A percentile compares a stretch with the other conserved stretches of the same genome.
phyloP scores from a whole-genome alignment of 164 flowering plant species.

The Litsea cubeba region DNA sequence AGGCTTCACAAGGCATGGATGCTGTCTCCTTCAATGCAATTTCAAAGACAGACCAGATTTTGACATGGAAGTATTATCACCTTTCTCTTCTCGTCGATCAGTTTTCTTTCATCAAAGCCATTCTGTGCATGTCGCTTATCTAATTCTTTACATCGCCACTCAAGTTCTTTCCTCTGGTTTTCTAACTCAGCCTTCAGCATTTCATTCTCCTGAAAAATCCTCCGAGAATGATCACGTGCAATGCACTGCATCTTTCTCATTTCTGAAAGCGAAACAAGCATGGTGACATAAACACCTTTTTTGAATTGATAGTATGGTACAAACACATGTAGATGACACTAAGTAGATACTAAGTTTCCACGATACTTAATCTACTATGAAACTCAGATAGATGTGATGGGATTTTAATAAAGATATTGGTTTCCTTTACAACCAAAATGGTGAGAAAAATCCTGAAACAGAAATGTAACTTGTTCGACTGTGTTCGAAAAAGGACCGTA shows the following conservation, averaged over 20 bases:
- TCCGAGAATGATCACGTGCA: slow-evolving; percentile 32
- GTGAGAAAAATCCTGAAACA: too few relatives aligned
- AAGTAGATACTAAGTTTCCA: too few relatives aligned
- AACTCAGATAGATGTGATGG: too few relatives aligned
- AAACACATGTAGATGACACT: too few relatives aligned
- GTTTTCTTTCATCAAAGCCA: slow-evolving; percentile 55
- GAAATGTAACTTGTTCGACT: too few relatives aligned
- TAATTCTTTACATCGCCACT: slow-evolving; percentile 27
- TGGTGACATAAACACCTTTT: too few relatives aligned
- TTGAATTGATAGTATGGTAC: too few relatives aligned
- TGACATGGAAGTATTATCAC: slow-evolving; percentile 22
- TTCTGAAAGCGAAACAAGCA: slow-evolving; percentile 35
- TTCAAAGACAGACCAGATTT: background rate
- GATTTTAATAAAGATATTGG: too few relatives aligned
- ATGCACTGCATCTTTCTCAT: slow-evolving; percentile 38
- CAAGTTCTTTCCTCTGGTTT: slow-evolving; percentile 38
- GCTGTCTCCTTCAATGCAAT: background rate
- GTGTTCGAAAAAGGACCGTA: background rate
- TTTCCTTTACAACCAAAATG: too few relatives aligned
- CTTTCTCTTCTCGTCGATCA: slow-evolving; percentile 44
- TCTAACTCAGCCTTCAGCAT: slow-evolving; percentile 30
- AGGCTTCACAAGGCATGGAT: background rate
- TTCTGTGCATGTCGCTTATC: slow-evolving; percentile 46
- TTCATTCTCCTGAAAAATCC: slow-evolving; percentile 46
- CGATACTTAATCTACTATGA: too few relatives aligned